phyloP scores from a whole-genome alignment of 805 yeast genomes.

The Spathaspora gorwiae region DNA sequence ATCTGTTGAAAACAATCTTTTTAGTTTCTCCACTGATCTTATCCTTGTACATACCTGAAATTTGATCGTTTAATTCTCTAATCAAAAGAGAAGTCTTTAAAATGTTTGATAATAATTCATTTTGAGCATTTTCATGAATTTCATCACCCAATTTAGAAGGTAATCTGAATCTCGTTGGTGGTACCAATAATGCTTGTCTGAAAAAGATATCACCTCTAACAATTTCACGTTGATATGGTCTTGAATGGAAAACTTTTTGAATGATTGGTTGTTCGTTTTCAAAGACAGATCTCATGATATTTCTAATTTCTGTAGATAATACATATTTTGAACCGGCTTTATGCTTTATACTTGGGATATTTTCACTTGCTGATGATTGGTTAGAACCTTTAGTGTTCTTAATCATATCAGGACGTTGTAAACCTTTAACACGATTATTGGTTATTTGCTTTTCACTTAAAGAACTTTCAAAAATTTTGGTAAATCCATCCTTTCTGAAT shows the following conservation, averaged over 20 bases:
- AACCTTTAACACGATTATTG: slow-evolving; percentile 80
- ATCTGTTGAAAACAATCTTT: slow-evolving; percentile 73
- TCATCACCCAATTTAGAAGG: slow-evolving; percentile 98
- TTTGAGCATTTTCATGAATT: slow-evolving; percentile 90
- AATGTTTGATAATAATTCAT: slow-evolving; percentile 77
- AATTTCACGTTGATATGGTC: slow-evolving; percentile 53
- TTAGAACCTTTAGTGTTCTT: slow-evolving; percentile 22
- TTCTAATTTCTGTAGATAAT: slow-evolving; percentile 81
- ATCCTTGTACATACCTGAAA: slow-evolving; percentile 47
- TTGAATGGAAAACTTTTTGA: slow-evolving; percentile 73
- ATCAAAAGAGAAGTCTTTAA: slow-evolving; percentile 76
- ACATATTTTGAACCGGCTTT: slow-evolving; percentile 75
- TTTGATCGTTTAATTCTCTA: slow-evolving; percentile 84
- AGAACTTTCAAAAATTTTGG: slow-evolving; percentile 87
- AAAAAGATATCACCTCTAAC: slow-evolving; percentile 81
- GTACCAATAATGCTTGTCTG: slow-evolving; percentile 83
- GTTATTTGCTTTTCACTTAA: slow-evolving; percentile 75
- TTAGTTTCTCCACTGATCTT: slow-evolving; percentile 58
- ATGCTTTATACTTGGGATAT: slow-evolving; percentile 50
- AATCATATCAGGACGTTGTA: slow-evolving; percentile 67
- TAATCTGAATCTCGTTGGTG: slow-evolving; percentile 92
- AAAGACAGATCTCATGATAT: slow-evolving; percentile 72
- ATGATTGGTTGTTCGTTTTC: slow-evolving; percentile 64
- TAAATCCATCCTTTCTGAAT: slow-evolving; percentile 90
- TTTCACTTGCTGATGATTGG: slow-evolving; percentile 12